These are phyloP conservation scores for Diaporthe vexans DNA, from an alignment of 2,329 filamentous ascomycete genomes.

Conservation along the genomic window DNA sequence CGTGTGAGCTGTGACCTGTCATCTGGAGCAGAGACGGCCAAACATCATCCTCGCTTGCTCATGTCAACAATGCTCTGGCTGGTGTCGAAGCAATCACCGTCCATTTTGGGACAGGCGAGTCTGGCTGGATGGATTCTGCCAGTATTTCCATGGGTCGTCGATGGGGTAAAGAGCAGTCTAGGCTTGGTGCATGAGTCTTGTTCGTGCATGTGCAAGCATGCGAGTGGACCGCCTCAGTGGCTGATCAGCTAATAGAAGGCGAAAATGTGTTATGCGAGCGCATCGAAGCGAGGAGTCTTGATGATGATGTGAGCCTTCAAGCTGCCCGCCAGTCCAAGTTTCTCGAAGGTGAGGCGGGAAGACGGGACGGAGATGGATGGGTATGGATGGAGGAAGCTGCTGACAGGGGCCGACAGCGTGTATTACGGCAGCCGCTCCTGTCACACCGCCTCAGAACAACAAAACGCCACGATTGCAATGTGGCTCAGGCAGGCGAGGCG, in stretches of 20 bases:
- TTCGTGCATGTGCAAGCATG: background rate
- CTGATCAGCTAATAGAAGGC: background rate
- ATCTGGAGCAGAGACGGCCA: background rate
- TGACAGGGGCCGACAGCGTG: background rate
- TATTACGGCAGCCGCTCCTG: background rate
- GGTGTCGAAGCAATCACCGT: background rate
- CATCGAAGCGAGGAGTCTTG: background rate
- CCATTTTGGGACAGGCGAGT: background rate
- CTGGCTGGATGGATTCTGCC: background rate
- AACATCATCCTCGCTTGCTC: background rate
- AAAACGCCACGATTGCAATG: conserved; percentile 9
- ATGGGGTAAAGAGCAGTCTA: background rate
- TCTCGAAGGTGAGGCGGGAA: background rate
- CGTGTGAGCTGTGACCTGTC: background rate
- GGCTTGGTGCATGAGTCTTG: background rate
- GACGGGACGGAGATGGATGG: background rate
- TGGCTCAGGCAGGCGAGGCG: conserved; percentile 27
- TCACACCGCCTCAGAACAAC: conserved; percentile 29
- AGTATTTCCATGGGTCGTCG: background rate
- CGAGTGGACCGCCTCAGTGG: background rate
- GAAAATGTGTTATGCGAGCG: background rate
- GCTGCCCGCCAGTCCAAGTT: background rate
- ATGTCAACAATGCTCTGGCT: background rate
- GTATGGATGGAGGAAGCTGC: background rate
- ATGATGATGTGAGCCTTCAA: background rate